A percentile compares a stretch with the other conserved stretches of the same genome.
phyloP scores from a whole-genome alignment of 2,329 filamentous ascomycete genomes.

The Apiospora pterosperma region DNA sequence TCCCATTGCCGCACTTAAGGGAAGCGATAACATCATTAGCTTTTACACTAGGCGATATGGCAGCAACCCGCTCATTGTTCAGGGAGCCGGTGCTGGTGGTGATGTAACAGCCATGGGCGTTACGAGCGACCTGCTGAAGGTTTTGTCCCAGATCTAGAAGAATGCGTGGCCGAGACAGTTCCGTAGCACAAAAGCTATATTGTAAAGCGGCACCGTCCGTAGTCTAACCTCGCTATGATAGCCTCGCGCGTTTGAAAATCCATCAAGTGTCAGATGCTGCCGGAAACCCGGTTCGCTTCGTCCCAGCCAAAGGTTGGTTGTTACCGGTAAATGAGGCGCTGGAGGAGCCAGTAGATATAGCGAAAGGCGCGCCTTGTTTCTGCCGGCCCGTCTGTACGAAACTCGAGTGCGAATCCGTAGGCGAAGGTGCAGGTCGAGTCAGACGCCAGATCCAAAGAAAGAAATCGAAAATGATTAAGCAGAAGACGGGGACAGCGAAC shows the following conservation, averaged over 20 bases:
- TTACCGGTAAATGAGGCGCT: neutral
- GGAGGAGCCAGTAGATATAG: neutral
- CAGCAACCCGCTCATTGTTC: conserved; percentile 84
- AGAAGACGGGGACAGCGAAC: conserved; percentile 42
- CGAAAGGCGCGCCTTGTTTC: conserved; percentile 8
- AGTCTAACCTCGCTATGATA: neutral
- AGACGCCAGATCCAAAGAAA: conserved; percentile 51
- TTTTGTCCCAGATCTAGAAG: conserved; percentile 64
- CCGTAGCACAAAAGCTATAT: neutral
- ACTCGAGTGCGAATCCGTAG: conserved; percentile 16
- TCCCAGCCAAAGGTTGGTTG: neutral
- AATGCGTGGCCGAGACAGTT: neutral
- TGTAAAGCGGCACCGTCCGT: neutral
- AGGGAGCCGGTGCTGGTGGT: conserved; percentile 89
- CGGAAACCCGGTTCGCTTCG: neutral
- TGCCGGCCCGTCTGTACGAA: conserved; percentile 7
- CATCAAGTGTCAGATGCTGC: neutral
- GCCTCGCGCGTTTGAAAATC: neutral
- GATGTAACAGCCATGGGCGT: conserved; percentile 98
- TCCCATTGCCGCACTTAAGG: conserved; percentile 90
- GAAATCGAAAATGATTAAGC: conserved; percentile 49
- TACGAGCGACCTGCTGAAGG: conserved; percentile 88
- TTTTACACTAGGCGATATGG: conserved; percentile 98
- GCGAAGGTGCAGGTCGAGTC: conserved; percentile 18
- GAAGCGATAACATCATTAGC: conserved; percentile 98